Evolutionary conservation across 129 eudicot species (phyloP).

Genomic region (Lactuca saligna): DNA sequence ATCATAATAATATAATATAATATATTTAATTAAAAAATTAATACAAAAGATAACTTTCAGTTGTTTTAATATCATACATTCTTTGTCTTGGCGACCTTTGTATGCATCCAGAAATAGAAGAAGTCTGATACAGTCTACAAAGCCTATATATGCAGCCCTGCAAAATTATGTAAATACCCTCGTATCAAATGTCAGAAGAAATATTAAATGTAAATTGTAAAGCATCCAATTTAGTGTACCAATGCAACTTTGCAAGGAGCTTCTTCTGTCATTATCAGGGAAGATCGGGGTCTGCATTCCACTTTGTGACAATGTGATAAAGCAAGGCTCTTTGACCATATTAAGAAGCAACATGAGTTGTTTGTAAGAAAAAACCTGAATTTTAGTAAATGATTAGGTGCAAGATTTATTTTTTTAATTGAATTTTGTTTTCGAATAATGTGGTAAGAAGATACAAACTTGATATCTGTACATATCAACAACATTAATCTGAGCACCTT

Average conservation of each 20-base stretch:
- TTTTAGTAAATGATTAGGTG: constrained; percentile 7
- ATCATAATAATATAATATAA: background rate
- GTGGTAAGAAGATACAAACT: no score
- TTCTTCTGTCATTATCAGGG: constrained; percentile 97
- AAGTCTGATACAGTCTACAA: constrained; percentile 93
- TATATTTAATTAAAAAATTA: background rate
- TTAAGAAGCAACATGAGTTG: constrained; percentile 94
- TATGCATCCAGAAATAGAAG: constrained; percentile 86
- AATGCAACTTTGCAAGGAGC: constrained; percentile 96
- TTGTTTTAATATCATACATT: constrained; percentile 71
- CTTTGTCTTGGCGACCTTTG: constrained; percentile 96
- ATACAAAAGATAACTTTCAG: background rate
- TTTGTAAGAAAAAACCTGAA: constrained; percentile 52
- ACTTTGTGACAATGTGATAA: constrained; percentile 84
- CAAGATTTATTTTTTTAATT: background rate
- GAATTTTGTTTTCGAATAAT: no score
- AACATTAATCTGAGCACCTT: constrained; percentile 78
- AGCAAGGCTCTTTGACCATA: constrained; percentile 96
- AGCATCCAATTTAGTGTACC: no score
- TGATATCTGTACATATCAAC: no score
- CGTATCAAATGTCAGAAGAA: no score
- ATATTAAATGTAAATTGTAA: no score
- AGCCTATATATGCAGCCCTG: constrained; percentile 99
- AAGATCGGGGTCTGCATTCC: constrained; percentile 95
- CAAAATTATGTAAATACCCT: constrained; percentile 11